Percentiles rank a stretch among this genome's conserved stretches.
Conservation (phyloP, 768 basidiomycete genomes). For the Mycena galopus region DNA sequence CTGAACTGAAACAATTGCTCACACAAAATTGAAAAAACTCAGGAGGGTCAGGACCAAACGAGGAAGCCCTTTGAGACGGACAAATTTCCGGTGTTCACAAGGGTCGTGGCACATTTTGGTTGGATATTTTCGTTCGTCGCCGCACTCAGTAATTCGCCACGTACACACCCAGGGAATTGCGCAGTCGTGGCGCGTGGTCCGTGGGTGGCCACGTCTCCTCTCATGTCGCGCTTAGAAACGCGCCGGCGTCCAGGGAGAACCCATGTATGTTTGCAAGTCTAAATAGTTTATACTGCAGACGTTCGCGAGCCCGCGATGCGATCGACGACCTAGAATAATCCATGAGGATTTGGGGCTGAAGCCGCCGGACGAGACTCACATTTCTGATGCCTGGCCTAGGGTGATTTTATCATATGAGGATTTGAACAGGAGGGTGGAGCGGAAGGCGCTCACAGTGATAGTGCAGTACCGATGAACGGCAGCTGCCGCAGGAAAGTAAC, state of each 20-base stretch:
- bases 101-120: background rate
- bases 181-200: too few relatives aligned
- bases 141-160: constrained; percentile 22
- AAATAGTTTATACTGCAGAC: constrained; percentile 67
- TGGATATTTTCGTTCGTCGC: constrained; percentile 1
- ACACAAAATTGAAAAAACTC: too few relatives aligned
- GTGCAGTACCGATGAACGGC: constrained; percentile 88
- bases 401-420: too few relatives aligned
- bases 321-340: constrained; percentile 72
- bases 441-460: too few relatives aligned
- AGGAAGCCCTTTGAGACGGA: too few relatives aligned
- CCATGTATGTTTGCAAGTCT: constrained; percentile 24
- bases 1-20: too few relatives aligned
- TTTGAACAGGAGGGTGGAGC: too few relatives aligned
- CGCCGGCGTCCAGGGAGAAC: background rate
- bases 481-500: constrained; percentile 96
- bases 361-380: constrained; percentile 60
- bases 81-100: too few relatives aligned
- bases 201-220: constrained; percentile 6
- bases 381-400: constrained; percentile 91
- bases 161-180: constrained; percentile 7
- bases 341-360: background rate
- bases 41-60: too few relatives aligned
- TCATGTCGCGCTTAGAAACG: constrained; percentile 19
- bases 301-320: constrained; percentile 84